These are phyloP conservation scores for Trichoderma gamsii DNA, from an alignment of 495 filamentous ascomycete genomes.

Conservation along the genomic window DNA sequence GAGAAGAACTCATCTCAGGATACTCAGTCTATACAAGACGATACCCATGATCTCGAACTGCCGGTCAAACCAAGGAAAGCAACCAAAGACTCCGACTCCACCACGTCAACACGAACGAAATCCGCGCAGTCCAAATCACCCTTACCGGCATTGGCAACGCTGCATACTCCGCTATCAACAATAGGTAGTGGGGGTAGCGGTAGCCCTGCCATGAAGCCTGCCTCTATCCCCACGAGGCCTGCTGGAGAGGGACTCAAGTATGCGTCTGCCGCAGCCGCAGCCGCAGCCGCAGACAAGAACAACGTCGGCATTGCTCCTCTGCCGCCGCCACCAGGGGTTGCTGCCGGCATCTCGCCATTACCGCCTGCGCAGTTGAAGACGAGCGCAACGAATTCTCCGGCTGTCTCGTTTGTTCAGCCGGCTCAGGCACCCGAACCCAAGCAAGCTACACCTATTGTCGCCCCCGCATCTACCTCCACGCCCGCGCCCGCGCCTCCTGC, in stretches of 20 bases:
- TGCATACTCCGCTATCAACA: conserved; percentile 62
- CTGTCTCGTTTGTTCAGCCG: conserved; percentile 34
- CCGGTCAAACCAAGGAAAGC: conserved; percentile 50
- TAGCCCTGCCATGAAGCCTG: conserved; percentile 73
- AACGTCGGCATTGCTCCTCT: conserved; percentile 90
- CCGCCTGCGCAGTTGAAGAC: conserved; percentile 36
- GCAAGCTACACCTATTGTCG: neutral
- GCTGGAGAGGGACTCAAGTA: conserved; percentile 92
- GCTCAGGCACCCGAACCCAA: conserved; percentile 34
- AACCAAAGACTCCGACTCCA: conserved; percentile 45
- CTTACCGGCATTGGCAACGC: conserved; percentile 78
- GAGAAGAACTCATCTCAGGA: conserved; percentile 93
- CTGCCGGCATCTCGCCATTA: conserved; percentile 42
- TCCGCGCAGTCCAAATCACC: conserved; percentile 92
- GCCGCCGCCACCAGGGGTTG: conserved; percentile 71
- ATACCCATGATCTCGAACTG: conserved; percentile 58
- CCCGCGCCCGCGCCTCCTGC: conserved; percentile 22
- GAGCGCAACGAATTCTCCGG: conserved; percentile 43
- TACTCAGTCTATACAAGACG: conserved; percentile 85
- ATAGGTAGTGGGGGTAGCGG: conserved; percentile 53
- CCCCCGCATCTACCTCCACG: conserved; percentile 15
- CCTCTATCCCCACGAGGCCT: conserved; percentile 73
- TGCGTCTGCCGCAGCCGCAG: conserved; percentile 90
- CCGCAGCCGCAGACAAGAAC: conserved; percentile 89
- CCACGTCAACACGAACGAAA: conserved; percentile 59